Evolutionary conservation across 805 yeast genomes (phyloP).

Genomic region (Gaillardinia entomophila): DNA sequence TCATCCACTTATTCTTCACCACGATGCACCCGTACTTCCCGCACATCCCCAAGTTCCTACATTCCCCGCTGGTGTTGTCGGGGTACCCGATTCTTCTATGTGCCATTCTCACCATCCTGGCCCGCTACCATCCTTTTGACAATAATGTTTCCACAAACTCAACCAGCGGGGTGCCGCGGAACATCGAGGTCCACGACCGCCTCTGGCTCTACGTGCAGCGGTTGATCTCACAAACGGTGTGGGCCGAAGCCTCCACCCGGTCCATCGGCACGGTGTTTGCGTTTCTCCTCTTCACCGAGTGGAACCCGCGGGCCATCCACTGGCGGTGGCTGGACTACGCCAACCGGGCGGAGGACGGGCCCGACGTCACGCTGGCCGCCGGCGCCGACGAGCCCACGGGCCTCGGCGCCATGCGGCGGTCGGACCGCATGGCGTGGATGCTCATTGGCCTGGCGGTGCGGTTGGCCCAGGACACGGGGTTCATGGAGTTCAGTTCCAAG

Average conservation of each 20-base stretch:
- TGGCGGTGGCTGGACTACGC: slow-evolving; percentile 86
- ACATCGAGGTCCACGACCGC: slow-evolving; percentile 67
- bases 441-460: slow-evolving; percentile 82
- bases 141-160: slow-evolving; percentile 23
- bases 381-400: slow-evolving; percentile 42
- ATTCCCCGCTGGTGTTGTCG: slow-evolving; percentile 57
- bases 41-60: slow-evolving; percentile 70
- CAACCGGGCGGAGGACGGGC: slow-evolving; percentile 39
- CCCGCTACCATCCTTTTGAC: slow-evolving; percentile 66
- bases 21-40: slow-evolving; percentile 91
- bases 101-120: slow-evolving; percentile 72
- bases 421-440: slow-evolving; percentile 93
- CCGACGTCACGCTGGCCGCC: slow-evolving; percentile 1
- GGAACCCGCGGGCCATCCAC: slow-evolving; percentile 95
- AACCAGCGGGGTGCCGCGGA: slow-evolving; percentile 30
- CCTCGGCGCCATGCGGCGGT: slow-evolving; percentile 75
- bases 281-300: slow-evolving; percentile 79
- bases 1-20: slow-evolving; percentile 59
- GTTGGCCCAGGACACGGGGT: slow-evolving; percentile 79
- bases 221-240: slow-evolving; percentile 76
- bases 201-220: slow-evolving; percentile 82
- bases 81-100: slow-evolving; percentile 78
- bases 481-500: slow-evolving; percentile 66
- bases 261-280: slow-evolving; percentile 85
- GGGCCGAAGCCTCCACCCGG: slow-evolving; percentile 91